Conservation (phyloP, 2,329 filamentous ascomycete species). For the Cladosporium sp. region DNA sequence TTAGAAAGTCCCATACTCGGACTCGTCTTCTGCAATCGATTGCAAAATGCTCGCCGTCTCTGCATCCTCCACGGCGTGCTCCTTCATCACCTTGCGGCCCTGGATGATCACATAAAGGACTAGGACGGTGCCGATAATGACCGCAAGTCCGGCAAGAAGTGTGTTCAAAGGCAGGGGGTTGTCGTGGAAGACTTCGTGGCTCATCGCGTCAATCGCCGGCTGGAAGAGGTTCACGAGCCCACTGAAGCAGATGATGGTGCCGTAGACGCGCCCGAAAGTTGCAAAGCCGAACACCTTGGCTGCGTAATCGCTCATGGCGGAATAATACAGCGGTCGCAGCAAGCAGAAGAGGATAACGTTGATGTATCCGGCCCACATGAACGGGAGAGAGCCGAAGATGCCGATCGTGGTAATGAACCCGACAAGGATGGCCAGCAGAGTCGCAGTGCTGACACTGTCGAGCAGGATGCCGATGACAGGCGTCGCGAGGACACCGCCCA, state of each 20-base stretch:
- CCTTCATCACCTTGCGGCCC: conserved; percentile 45
- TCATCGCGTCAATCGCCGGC: conserved; percentile 74
- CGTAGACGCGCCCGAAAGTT: conserved; percentile 90
- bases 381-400: conserved; percentile 72
- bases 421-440: conserved; percentile 72
- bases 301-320: conserved; percentile 76
- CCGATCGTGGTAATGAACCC: conserved; percentile 72
- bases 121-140: conserved; percentile 66
- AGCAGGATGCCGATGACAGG: conserved; percentile 82
- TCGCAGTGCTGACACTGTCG: conserved; percentile 72
- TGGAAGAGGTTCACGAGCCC: conserved; percentile 83
- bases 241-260: conserved; percentile 80
- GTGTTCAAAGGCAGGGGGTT: conserved; percentile 79
- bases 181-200: conserved; percentile 69
- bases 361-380: conserved; percentile 70
- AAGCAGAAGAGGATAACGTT: conserved; percentile 79
- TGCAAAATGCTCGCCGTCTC: conserved; percentile 40
- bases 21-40: conserved; percentile 32
- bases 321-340: conserved; percentile 87
- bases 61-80: conserved; percentile 43
- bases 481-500: conserved; percentile 80
- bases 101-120: conserved; percentile 62
- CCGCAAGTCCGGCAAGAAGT: conserved; percentile 62
- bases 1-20: conserved; percentile 24
- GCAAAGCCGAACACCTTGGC: conserved; percentile 94